Conservation (phyloP, 768 basidiomycete genomes). For the Solioccasus polychromus region DNA sequence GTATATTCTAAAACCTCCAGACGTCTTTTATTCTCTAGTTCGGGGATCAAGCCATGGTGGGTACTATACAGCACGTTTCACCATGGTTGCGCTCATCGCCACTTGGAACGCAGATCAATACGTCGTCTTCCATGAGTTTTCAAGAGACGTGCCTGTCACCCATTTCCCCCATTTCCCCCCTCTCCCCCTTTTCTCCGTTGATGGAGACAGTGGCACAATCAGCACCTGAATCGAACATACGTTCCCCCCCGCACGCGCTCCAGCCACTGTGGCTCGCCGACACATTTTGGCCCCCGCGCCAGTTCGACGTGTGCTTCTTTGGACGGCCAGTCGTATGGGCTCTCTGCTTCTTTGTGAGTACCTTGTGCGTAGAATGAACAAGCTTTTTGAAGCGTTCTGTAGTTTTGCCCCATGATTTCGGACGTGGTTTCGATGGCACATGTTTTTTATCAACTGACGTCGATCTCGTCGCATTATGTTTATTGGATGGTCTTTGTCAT, state of each 20-base stretch:
- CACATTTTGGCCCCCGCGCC: slow-evolving; percentile 3
- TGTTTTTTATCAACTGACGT: slow-evolving; percentile 13
- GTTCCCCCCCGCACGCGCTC: background rate
- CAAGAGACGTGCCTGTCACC: no score
- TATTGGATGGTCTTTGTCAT: slow-evolving; percentile 6
- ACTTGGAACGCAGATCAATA: no score
- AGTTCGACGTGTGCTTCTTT: background rate
- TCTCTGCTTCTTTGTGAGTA: slow-evolving; percentile 22
- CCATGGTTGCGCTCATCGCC: no score
- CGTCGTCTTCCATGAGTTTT: no score
- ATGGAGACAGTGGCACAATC: slow-evolving; percentile 2
- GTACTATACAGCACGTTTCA: no score
- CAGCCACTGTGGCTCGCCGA: background rate
- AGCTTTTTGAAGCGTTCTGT: background rate
- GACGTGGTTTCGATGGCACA: slow-evolving; percentile 20
- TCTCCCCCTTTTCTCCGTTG: no score
- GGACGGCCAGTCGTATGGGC: slow-evolving; percentile 13
- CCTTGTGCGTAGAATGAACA: background rate
- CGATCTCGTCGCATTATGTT: slow-evolving; percentile 13
- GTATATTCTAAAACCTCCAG: background rate
- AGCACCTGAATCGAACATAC: background rate
- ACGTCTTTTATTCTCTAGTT: background rate
- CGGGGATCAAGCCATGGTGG: no score
- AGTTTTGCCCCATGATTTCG: slow-evolving; percentile 23
- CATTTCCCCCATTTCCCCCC: no score